Conservation (phyloP, 2,329 filamentous ascomycete genomes). For the Neonectria coccinea region DNA sequence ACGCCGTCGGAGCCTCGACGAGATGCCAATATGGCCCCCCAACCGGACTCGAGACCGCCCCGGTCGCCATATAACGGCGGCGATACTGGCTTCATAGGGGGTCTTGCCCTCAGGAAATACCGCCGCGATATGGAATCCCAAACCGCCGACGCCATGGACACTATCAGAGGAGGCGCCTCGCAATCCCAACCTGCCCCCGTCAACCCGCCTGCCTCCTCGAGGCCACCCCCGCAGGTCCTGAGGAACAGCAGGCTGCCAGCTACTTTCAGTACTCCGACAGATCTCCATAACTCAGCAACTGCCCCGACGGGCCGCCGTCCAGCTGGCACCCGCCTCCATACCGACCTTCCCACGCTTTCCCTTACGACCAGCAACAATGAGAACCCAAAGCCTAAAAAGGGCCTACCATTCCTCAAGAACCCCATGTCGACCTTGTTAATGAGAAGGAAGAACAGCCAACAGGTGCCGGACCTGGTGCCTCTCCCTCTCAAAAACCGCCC, state of each 20-base stretch:
- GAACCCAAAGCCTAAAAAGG: constrained; percentile 62
- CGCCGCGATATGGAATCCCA: constrained; percentile 53
- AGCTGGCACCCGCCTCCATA: constrained; percentile 54
- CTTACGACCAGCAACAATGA: constrained; percentile 52
- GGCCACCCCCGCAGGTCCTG: constrained; percentile 39
- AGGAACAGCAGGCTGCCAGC: constrained; percentile 50
- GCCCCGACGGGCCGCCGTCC: constrained; percentile 56
- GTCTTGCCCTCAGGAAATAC: constrained; percentile 65
- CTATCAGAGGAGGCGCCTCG: constrained; percentile 33
- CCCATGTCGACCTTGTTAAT: constrained; percentile 69
- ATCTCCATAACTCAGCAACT: constrained; percentile 54
- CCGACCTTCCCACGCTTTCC: constrained; percentile 52
- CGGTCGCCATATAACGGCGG: constrained; percentile 52
- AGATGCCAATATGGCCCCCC: constrained; percentile 41
- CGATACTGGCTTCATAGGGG: constrained; percentile 65
- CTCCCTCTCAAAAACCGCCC: constrained; percentile 54
- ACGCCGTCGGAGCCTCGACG: constrained; percentile 41
- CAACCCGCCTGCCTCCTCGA: constrained; percentile 48
- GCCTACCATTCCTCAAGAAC: constrained; percentile 69
- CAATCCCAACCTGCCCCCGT: constrained; percentile 36
- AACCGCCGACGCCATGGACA: constrained; percentile 36
- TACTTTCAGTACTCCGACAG: constrained; percentile 62
- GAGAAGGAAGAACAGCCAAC: constrained; percentile 67
- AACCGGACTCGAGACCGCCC: constrained; percentile 41
- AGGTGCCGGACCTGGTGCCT: constrained; percentile 56